Evolutionary conservation across 1,284 basidiomycete species (phyloP).

Genomic region (Trametes polyzona): DNA sequence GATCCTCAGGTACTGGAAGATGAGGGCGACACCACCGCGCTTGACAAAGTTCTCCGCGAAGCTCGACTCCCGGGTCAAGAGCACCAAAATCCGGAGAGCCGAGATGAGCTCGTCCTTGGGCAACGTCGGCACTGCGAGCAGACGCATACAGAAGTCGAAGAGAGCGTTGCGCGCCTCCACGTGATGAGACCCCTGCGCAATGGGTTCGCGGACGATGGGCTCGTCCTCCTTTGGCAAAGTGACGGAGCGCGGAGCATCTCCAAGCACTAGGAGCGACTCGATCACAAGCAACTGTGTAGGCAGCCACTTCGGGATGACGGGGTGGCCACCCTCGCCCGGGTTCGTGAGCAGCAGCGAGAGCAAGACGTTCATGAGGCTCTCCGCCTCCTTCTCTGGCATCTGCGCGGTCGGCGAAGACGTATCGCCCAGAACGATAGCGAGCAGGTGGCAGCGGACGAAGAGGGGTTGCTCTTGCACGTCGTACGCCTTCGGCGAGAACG

Average conservation of each 20-base stretch:
- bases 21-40: slow-evolving; percentile 61
- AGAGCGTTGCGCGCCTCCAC: slow-evolving; percentile 64
- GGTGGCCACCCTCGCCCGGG: slow-evolving; percentile 54
- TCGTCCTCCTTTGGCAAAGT: slow-evolving; percentile 72
- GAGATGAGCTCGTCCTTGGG: slow-evolving; percentile 83
- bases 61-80: slow-evolving; percentile 75
- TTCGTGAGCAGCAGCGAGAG: slow-evolving; percentile 67
- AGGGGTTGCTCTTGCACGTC: slow-evolving; percentile 75
- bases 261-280: slow-evolving; percentile 79
- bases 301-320: slow-evolving; percentile 78
- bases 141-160: slow-evolving; percentile 74
- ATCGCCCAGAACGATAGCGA: slow-evolving; percentile 85
- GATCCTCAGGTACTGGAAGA: slow-evolving; percentile 69
- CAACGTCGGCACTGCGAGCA: slow-evolving; percentile 64
- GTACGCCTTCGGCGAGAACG: slow-evolving; percentile 67
- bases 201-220: slow-evolving; percentile 52
- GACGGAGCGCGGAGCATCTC: slow-evolving; percentile 71
- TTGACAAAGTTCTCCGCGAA: slow-evolving; percentile 66
- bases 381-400: slow-evolving; percentile 48
- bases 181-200: slow-evolving; percentile 61
- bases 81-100: slow-evolving; percentile 76
- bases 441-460: slow-evolving; percentile 80
- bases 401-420: slow-evolving; percentile 57
- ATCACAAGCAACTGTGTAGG: slow-evolving; percentile 81
- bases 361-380: slow-evolving; percentile 65